phyloP scores from a whole-genome alignment of 306 rosid genomes.

The Cajanus cajan region DNA sequence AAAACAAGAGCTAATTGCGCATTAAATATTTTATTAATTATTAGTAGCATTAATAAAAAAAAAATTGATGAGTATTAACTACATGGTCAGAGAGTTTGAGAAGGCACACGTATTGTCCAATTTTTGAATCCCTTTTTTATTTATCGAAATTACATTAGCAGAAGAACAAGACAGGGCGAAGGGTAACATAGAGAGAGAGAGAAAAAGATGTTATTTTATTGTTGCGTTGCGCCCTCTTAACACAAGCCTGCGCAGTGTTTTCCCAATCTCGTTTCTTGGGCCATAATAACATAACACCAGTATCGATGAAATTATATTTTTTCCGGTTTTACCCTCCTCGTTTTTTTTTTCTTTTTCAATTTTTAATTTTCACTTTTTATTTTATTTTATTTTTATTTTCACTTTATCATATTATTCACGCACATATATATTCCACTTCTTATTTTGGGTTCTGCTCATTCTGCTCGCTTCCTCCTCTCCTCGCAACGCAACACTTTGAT shows the following conservation, averaged over 20 bases:
- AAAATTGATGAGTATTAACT: neutral
- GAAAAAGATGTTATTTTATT: too few species aligned
- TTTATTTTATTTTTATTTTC: too few species aligned
- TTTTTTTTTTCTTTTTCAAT: neutral
- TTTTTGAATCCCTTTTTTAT: neutral
- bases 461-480: neutral
- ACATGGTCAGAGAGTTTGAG: neutral
- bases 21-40: neutral
- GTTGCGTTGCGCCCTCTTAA: neutral
- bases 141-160: neutral
- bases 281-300: slow-evolving; percentile 38
- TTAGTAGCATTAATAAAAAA: neutral
- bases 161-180: neutral
- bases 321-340: slow-evolving; percentile 52
- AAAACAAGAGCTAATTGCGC: neutral
- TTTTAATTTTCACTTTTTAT: too few species aligned
- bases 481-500: slow-evolving; percentile 7
- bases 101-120: neutral
- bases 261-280: slow-evolving; percentile 59
- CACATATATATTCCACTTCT: slow-evolving; percentile 3
- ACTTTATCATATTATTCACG: neutral
- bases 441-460: slow-evolving; percentile 10
- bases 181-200: neutral
- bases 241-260: slow-evolving; percentile 23
- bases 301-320: slow-evolving; percentile 31